Conservation (phyloP, 2,329 filamentous ascomycete species). For the Bipolaris cookei region DNA sequence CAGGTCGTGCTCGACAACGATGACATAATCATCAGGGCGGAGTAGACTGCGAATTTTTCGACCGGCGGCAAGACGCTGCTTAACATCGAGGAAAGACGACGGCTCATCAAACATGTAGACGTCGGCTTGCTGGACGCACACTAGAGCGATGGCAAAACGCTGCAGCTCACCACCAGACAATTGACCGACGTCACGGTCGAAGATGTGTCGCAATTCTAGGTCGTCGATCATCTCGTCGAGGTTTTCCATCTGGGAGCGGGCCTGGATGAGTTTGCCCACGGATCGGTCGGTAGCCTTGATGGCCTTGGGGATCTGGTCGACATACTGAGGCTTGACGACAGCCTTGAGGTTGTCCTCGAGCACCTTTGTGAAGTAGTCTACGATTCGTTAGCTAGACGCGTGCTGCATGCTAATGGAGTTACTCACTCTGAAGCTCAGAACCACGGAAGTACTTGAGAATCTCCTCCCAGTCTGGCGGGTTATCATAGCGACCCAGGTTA, state of each 20-base stretch:
- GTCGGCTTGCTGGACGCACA: constrained; percentile 94
- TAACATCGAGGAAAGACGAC: constrained; percentile 98
- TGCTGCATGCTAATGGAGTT: neutral
- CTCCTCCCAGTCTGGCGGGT: constrained; percentile 98
- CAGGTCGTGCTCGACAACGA: constrained; percentile 99
- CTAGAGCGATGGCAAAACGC: constrained; percentile 94
- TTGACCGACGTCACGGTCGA: constrained; percentile 86
- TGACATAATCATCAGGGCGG: constrained; percentile 90
- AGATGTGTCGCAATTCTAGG: constrained; percentile 86
- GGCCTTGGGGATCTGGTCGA: constrained; percentile 95
- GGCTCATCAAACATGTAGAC: constrained; percentile 99
- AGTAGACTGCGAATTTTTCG: constrained; percentile 91
- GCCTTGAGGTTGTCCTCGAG: constrained; percentile 97
- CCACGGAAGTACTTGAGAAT: constrained; percentile 98
- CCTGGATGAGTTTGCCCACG: constrained; percentile 79
- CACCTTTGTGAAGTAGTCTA: constrained; percentile 98
- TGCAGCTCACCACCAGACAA: constrained; percentile 98
- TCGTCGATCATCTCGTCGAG: constrained; percentile 80
- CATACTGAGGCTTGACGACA: constrained; percentile 98
- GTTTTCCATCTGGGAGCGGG: constrained; percentile 78
- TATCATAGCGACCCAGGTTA: constrained; percentile 91
- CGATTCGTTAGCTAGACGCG: constrained; percentile 27
- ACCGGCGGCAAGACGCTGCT: constrained; percentile 93
- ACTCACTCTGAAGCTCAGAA: constrained; percentile 91
- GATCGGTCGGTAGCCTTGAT: constrained; percentile 81